Percentiles rank a stretch among this genome's conserved stretches.
phyloP scores from a whole-genome alignment of 2,329 filamentous ascomycete genomes.

The Neonectria neomacrospora region DNA sequence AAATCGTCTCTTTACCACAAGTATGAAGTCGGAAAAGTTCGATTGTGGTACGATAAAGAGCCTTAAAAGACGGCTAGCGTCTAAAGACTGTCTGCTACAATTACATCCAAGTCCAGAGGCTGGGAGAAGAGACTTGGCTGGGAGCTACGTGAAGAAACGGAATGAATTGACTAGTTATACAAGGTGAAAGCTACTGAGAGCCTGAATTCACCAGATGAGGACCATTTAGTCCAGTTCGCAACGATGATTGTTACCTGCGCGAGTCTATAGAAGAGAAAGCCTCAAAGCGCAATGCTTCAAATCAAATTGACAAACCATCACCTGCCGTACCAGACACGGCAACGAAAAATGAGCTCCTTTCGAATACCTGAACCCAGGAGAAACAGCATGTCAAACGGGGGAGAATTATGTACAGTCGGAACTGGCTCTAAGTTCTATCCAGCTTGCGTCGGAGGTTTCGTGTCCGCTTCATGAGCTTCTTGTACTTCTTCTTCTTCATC shows the following conservation, averaged over 20 bases:
- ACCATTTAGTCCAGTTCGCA: slow-evolving; percentile 40
- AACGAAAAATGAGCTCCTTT: slow-evolving; percentile 38
- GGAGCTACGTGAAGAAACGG: slow-evolving; percentile 13
- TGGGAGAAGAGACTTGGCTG: neutral
- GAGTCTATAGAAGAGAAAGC: slow-evolving; percentile 49
- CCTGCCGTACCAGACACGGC: slow-evolving; percentile 48
- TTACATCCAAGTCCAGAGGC: neutral
- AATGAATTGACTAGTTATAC: slow-evolving; percentile 43
- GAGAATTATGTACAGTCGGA: slow-evolving; percentile 43
- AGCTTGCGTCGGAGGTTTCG: slow-evolving; percentile 88
- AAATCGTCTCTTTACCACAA: too few species aligned
- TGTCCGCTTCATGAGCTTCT: slow-evolving; percentile 97
- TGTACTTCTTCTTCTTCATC: slow-evolving; percentile 99
- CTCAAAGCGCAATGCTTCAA: slow-evolving; percentile 46
- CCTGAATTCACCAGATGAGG: slow-evolving; percentile 32
- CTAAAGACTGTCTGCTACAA: neutral
- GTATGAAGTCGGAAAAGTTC: neutral
- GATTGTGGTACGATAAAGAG: neutral
- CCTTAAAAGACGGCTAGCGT: neutral
- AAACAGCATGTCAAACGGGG: slow-evolving; percentile 36
- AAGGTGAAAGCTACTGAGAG: slow-evolving; percentile 31
- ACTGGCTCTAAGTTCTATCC: slow-evolving; percentile 65
- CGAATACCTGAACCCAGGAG: slow-evolving; percentile 40
- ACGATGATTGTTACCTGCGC: slow-evolving; percentile 48
- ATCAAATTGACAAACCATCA: slow-evolving; percentile 42